Conservation (phyloP, 257 asterid species). For the Schizonepeta tenuifolia region DNA sequence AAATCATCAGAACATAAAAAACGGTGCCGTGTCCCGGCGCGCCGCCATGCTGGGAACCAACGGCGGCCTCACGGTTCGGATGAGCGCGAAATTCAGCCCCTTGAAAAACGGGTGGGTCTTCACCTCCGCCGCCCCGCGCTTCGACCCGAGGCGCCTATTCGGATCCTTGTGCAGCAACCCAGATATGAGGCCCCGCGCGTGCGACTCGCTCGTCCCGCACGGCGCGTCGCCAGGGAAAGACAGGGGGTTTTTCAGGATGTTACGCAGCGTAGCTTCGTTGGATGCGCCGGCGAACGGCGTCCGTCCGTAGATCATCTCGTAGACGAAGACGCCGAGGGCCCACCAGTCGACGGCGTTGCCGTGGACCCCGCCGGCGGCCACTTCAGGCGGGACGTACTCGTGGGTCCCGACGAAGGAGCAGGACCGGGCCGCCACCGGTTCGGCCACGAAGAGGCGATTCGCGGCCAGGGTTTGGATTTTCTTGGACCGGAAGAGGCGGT, state of each 20-base stretch:
- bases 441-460: slow-evolving; percentile 80
- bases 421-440: slow-evolving; percentile 79
- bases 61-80: slow-evolving; percentile 70
- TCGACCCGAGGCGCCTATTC: slow-evolving; percentile 70
- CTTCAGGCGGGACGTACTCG: slow-evolving; percentile 95
- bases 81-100: slow-evolving; percentile 78
- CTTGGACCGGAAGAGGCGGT: slow-evolving; percentile 66
- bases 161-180: slow-evolving; percentile 70
- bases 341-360: slow-evolving; percentile 96
- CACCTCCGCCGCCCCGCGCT: slow-evolving; percentile 82
- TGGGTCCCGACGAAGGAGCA: slow-evolving; percentile 91
- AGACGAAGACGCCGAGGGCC: slow-evolving; percentile 79
- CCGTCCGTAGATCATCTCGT: slow-evolving; percentile 84
- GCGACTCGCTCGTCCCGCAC: slow-evolving; percentile 47
- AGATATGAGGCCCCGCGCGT: slow-evolving; percentile 69
- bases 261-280: slow-evolving; percentile 64
- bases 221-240: slow-evolving; percentile 55
- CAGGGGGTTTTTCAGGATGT: slow-evolving; percentile 52
- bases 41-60: slow-evolving; percentile 31
- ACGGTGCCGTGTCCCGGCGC: slow-evolving; percentile 39
- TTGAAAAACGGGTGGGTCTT: slow-evolving; percentile 84
- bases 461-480: slow-evolving; percentile 57
- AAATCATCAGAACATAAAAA: slow-evolving; percentile 44
- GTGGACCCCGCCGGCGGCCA: slow-evolving; percentile 79
- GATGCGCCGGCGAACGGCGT: slow-evolving; percentile 75